Percentiles rank a stretch among this genome's conserved stretches.
Evolutionary conservation across 2,329 filamentous ascomycete genomes (phyloP).

Genomic region (Fusarium sororula): DNA sequence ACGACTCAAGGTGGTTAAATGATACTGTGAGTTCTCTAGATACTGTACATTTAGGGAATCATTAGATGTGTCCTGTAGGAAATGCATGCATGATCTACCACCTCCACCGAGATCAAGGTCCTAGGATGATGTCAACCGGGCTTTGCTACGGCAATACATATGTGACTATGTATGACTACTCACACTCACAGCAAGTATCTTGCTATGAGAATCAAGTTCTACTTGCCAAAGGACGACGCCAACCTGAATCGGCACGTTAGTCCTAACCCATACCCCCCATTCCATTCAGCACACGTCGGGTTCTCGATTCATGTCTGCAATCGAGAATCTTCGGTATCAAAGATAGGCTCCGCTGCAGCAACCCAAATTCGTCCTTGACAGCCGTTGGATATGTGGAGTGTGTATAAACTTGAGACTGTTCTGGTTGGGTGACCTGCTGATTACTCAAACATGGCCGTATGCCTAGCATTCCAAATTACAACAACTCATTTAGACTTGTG

Average conservation of each 20-base stretch:
- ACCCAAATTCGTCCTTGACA: constrained; percentile 1
- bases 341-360: constrained; percentile 6
- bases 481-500: constrained; percentile 6
- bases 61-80: constrained; percentile 9
- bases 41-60: not conserved
- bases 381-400: constrained; percentile 1
- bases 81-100: constrained; percentile 28
- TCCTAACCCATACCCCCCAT: constrained; percentile 20
- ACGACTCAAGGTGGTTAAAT: constrained; percentile 1
- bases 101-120: constrained; percentile 13
- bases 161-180: not conserved
- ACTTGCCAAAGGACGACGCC: constrained; percentile 9
- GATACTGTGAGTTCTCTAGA: constrained; percentile 1
- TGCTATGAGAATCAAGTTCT: constrained; percentile 1
- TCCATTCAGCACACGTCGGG: not conserved
- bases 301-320: not conserved
- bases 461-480: constrained; percentile 2
- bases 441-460: constrained; percentile 1
- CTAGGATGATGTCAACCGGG: constrained; percentile 17
- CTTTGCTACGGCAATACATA: not conserved
- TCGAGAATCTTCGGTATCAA: constrained; percentile 11
- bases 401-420: not conserved
- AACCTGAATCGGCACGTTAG: constrained; percentile 7
- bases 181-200: not conserved
- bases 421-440: not conserved